phyloP scores from a whole-genome alignment of 2,329 filamentous ascomycete species.

The Camptophora hylomeconis region DNA sequence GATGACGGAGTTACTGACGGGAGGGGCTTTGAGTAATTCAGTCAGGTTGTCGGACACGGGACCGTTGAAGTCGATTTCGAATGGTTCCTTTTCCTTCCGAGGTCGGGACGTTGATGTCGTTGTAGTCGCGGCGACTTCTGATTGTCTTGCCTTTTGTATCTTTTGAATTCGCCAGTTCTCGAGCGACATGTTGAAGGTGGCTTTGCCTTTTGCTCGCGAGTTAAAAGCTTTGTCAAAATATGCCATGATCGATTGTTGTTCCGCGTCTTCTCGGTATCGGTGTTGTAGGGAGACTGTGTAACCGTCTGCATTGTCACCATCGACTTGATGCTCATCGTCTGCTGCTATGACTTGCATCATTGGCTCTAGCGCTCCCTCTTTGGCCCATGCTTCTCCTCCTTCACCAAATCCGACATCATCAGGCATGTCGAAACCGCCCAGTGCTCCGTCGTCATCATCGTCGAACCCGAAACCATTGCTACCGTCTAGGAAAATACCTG shows the following conservation, averaged over 20 bases:
- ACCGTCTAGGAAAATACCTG: conserved; percentile 74
- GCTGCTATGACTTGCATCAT: conserved; percentile 62
- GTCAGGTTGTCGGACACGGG: conserved; percentile 58
- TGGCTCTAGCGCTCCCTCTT: conserved; percentile 73
- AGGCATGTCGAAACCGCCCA: conserved; percentile 42
- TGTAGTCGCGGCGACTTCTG: conserved; percentile 34
- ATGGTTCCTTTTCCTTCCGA: conserved; percentile 90
- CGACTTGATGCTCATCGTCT: conserved; percentile 38
- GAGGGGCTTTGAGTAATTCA: conserved; percentile 68
- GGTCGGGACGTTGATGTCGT: conserved; percentile 42
- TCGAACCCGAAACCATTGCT: conserved; percentile 75
- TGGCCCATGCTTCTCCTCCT: conserved; percentile 90
- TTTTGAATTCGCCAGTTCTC: conserved; percentile 96
- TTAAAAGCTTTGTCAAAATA: conserved; percentile 95
- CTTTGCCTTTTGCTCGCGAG: conserved; percentile 17
- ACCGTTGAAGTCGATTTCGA: conserved; percentile 80
- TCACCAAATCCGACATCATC: conserved; percentile 79
- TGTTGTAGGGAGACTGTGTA: conserved; percentile 72
- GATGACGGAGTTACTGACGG: conserved; percentile 67
- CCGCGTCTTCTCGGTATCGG: conserved; percentile 44
- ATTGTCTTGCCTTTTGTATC: conserved; percentile 62
- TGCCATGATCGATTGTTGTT: conserved; percentile 88
- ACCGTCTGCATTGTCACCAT: conserved; percentile 48
- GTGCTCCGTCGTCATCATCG: conserved; percentile 61
- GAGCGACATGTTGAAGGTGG: conserved; percentile 93